These are phyloP conservation scores for Chlorella sp. DNA, from an alignment of 139 green algal species.

Conservation along the genomic window DNA sequence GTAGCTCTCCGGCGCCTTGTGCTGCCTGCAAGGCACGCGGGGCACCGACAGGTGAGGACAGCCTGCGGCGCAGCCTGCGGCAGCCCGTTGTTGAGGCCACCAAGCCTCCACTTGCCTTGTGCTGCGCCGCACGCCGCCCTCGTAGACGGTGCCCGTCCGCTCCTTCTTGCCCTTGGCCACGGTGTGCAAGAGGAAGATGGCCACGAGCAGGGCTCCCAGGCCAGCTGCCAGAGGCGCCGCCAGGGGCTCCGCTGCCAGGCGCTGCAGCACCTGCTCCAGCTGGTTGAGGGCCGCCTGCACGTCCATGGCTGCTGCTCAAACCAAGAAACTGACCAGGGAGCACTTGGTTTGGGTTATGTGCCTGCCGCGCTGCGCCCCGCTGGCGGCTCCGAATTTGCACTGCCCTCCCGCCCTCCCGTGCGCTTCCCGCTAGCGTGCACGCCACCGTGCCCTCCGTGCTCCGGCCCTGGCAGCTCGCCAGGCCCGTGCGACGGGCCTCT, in stretches of 20 bases:
- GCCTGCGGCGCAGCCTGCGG: background rate
- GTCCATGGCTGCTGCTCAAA: background rate
- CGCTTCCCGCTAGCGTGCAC: too few relatives aligned
- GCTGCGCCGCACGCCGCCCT: conserved; percentile 19
- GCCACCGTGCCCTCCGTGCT: too few relatives aligned
- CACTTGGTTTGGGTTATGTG: too few relatives aligned
- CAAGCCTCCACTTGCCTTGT: conserved; percentile 3
- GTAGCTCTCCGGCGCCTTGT: conserved; percentile 20
- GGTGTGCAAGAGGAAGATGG: conserved; percentile 26
- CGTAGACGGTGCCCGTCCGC: conserved; percentile 14
- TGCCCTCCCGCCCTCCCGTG: too few relatives aligned
- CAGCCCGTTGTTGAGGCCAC: background rate
- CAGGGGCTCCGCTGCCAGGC: conserved; percentile 13
- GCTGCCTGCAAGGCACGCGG: background rate
- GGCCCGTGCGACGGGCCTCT: too few relatives aligned
- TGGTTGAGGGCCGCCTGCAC: background rate
- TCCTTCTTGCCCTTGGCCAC: conserved; percentile 11
- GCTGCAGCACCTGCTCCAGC: background rate
- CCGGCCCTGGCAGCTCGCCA: too few relatives aligned
- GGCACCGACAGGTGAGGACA: background rate
- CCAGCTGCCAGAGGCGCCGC: background rate
- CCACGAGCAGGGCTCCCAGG: conserved; percentile 15
- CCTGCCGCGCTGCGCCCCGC: too few relatives aligned
- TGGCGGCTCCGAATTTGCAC: too few relatives aligned
- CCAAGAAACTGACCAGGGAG: too few relatives aligned